Percentiles rank a stretch among this genome's conserved stretches.
Evolutionary conservation across 2,329 filamentous ascomycete species (phyloP).

Genomic region (Diplodia scrobiculata): DNA sequence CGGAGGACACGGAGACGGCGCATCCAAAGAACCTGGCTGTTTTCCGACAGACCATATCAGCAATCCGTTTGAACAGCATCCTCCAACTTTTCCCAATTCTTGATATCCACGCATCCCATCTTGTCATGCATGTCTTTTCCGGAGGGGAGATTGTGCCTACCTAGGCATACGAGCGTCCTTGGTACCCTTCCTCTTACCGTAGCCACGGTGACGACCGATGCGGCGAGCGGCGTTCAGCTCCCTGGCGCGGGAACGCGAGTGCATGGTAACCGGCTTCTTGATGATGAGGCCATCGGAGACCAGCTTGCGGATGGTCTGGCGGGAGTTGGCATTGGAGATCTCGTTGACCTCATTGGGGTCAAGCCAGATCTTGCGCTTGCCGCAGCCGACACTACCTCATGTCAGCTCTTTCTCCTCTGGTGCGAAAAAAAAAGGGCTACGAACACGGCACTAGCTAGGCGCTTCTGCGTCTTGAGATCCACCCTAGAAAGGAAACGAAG

Average conservation of each 20-base stretch:
- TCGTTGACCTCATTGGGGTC: conserved; percentile 99
- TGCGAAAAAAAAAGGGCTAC: neutral
- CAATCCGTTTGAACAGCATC: conserved; percentile 30
- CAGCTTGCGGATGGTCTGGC: conserved; percentile 99
- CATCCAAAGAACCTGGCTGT: conserved; percentile 98
- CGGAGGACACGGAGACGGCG: conserved; percentile 98
- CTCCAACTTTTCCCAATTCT: conserved; percentile 31
- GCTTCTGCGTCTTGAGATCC: conserved; percentile 99
- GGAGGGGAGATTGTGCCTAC: conserved; percentile 57
- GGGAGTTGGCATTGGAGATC: conserved; percentile 99
- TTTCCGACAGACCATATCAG: conserved; percentile 44
- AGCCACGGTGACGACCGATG: conserved; percentile 96
- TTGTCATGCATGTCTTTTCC: neutral
- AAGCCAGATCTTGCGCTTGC: conserved; percentile 99
- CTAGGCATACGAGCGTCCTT: conserved; percentile 98
- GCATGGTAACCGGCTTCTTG: conserved; percentile 99
- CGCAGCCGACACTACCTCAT: conserved; percentile 72
- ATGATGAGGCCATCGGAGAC: conserved; percentile 99
- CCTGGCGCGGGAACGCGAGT: conserved; percentile 95
- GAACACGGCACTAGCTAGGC: conserved; percentile 91
- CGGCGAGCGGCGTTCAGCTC: conserved; percentile 92
- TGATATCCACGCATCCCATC: neutral
- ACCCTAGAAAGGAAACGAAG: conserved; percentile 65
- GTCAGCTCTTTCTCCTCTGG: neutral
- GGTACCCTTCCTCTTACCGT: conserved; percentile 99